Evolutionary conservation across 106 monocot genomes (phyloP), one percentile per base, ranked within the genome.

Genomic region (Amphibolis antarctica): DNA sequence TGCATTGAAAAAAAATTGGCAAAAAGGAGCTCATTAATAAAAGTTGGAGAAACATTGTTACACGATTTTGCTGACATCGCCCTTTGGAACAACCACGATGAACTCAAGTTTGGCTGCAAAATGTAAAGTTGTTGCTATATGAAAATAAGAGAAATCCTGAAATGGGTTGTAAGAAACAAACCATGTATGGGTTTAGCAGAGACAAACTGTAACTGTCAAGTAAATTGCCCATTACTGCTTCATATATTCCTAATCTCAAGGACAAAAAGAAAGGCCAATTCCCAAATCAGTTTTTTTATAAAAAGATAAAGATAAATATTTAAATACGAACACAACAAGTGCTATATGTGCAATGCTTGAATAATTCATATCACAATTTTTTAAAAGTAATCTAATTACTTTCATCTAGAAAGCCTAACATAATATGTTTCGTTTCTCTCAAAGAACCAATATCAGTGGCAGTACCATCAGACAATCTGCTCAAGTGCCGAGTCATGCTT

Each of bases 31-130:
- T 93, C 88, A 68, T 93, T 89, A 21, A 93, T 83, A 62, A 89
- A 89, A 62, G 76, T 79, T 68, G 93, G 22, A 62, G 88, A 71
- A 64, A 89, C 83, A 68, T 63, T 69, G 36, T 58, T 17, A 61
- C 78, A 20, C 42, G 55, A 62, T 58, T 66, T 52, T 59, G 85
- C 81, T 75, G 88, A 88, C 93, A 93, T 93, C 59, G 93, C 88
- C 64, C 85, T 83, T 78, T 93, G 93, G 78, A 93, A 93, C 70
- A 93, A 68, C 93, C 93, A 93, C 29, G 93, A 85, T 30, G 93
- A 83, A 69, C 93, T 89, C 69, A 93, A 78, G 52, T 93, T 93
- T 69, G 93, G 93, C 93, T 93, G 89, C 55, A 73, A 69, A 48
- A 27, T n/a, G 6, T 19, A 57, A 17, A 72, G 45, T 10, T 65